Base-by-base conservation (phyloP, 2,329 filamentous ascomycete species). In the Nothopassalora personata region DNA sequence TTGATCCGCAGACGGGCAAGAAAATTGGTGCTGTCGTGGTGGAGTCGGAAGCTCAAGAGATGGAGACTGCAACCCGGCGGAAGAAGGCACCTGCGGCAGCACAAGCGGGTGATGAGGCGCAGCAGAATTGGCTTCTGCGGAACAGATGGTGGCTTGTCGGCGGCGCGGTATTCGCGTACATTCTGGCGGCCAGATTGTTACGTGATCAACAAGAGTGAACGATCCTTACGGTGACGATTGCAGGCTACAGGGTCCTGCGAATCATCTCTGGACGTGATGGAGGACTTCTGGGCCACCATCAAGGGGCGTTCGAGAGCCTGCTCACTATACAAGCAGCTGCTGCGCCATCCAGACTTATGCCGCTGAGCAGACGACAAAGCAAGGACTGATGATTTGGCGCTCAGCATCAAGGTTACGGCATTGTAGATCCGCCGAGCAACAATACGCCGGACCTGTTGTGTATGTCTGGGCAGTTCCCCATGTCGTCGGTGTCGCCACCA, bases 111-210 rank as follows among this genome's bases (percentile, higher is more conserved):
- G 75, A 89, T 64, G 87, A 94, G 65, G 90, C 88, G 2, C 90
- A 91, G 0, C 86, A 91, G 67, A 85, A 90, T 59, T 97, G 91
- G 90, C 73, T 95, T 63, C 82, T 85, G 65, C 83, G 86, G 62
- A 90, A 97, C 76, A 94, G 91, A 76, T 80, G 92, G 63, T 81
- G 88, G 68, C 78, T 96, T 50, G 81, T 85, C 0, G 83, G 89
- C 8, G 85, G 81, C 0, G 75, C 85, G 18, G 79, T 97, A 30
- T 89, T 97, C 70, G 75, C 87, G 15, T 97, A 97, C 74, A 91
- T 96, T 10, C 75, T 96, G 53, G 80, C 95, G 58, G 88, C 90
- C 33, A 82, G 93, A 66, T 73, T 96, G 13, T 74, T 96, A 34
- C 85, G 86, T 43, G 80, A 82, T 46, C 61, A 68, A 57, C 45